Percentiles rank a stretch among this genome's conserved stretches.
These are phyloP conservation scores for Leccinum disarticulatum DNA, from an alignment of 768 basidiomycete species.

Conservation along the genomic window DNA sequence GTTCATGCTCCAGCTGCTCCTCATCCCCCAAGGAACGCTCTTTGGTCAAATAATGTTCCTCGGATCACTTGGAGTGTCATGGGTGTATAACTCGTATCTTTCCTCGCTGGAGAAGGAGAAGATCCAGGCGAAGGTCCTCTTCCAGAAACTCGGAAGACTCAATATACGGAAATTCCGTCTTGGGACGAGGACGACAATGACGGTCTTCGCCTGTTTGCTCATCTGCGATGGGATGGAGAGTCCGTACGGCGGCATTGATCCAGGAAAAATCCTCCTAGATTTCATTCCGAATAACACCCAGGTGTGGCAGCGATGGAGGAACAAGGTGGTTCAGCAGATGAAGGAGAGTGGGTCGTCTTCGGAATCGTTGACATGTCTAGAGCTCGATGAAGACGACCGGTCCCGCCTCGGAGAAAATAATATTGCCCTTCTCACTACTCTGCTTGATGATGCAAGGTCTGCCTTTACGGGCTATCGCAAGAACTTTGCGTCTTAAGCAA, in stretches of 20 bases:
- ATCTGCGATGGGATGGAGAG: conserved; percentile 25
- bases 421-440: conserved; percentile 11
- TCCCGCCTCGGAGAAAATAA: conserved; percentile 11
- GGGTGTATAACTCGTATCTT: conserved; percentile 37
- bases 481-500: conserved; percentile 1
- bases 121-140: conserved; percentile 24
- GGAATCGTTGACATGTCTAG: neutral
- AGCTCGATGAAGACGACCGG: conserved; percentile 11
- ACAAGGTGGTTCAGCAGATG: conserved; percentile 22
- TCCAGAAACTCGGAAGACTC: conserved; percentile 15
- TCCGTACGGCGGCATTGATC: conserved; percentile 12
- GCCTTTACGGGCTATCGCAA: conserved; percentile 21
- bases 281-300: conserved; percentile 25
- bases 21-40: conserved; percentile 35
- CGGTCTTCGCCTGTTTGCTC: conserved; percentile 28
- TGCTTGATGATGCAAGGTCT: conserved; percentile 18
- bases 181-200: conserved; percentile 22
- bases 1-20: conserved; percentile 34
- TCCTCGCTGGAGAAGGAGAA: conserved; percentile 38
- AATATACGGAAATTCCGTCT: conserved; percentile 22
- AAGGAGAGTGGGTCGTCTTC: neutral
- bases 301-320: conserved; percentile 28
- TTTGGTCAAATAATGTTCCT: conserved; percentile 39
- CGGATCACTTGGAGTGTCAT: conserved; percentile 31
- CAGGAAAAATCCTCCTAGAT: conserved; percentile 16